Evolutionary conservation across 331 rosid species (phyloP).

Genomic region (Rhamnella rubrinervis): DNA sequence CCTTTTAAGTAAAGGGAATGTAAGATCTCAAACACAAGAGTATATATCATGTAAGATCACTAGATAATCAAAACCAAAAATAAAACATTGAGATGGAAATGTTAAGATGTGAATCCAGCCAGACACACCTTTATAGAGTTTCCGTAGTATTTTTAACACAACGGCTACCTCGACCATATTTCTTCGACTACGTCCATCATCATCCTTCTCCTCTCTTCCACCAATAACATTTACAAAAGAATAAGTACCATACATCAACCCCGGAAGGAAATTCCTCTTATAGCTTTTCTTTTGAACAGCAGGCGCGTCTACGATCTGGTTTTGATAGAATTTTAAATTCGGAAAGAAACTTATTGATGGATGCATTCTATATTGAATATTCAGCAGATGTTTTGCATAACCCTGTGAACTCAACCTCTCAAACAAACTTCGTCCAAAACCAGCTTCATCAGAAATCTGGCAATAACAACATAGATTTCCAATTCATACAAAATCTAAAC

Average conservation of each 20-base stretch:
- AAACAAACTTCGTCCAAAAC: conserved; percentile 69
- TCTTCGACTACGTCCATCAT: conserved; percentile 51
- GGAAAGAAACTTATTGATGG: conserved; percentile 48
- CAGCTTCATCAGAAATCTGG: conserved; percentile 48
- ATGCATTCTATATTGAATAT: conserved; percentile 68
- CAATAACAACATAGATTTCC: neutral
- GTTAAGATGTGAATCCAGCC: neutral
- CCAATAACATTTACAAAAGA: conserved; percentile 56
- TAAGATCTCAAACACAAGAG: neutral
- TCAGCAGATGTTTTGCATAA: conserved; percentile 53
- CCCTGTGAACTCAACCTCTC: conserved; percentile 51
- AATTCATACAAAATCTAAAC: neutral
- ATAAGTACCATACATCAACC: conserved; percentile 65
- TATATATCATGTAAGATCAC: neutral
- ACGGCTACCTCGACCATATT: conserved; percentile 72
- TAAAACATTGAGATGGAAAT: neutral
- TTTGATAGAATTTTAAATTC: conserved; percentile 49
- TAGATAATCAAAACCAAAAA: neutral
- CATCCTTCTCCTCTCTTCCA: conserved; percentile 60
- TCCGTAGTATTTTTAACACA: conserved; percentile 39
- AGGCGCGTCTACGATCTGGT: conserved; percentile 49
- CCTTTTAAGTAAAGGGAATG: too few relatives aligned
- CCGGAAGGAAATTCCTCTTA: conserved; percentile 41
- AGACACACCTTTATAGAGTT: conserved; percentile 49
- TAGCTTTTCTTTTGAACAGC: conserved; percentile 39